phyloP scores from a whole-genome alignment of 257 asterid genomes.

The Echium plantagineum region DNA sequence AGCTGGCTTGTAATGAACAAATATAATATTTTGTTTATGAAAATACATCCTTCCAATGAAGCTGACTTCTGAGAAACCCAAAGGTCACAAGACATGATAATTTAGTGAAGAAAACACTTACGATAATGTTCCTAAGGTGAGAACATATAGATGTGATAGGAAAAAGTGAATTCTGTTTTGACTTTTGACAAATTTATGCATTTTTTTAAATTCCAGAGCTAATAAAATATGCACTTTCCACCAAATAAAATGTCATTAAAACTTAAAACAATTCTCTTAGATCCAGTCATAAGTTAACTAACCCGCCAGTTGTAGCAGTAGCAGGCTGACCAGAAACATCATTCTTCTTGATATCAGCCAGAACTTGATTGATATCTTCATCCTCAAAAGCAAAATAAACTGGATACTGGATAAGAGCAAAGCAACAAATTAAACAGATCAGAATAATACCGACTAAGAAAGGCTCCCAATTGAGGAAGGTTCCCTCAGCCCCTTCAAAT shows the following conservation, averaged over 20 bases:
- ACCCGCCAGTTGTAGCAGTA: constrained; percentile 94
- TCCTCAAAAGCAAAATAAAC: constrained; percentile 92
- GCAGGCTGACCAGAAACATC: constrained; percentile 92
- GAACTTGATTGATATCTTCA: constrained; percentile 53
- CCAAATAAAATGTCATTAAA: neutral
- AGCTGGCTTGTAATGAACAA: neutral
- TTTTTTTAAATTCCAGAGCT: neutral
- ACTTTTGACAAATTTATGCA: neutral
- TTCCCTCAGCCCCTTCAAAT: no score
- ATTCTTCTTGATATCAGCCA: constrained; percentile 72
- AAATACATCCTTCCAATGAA: no score
- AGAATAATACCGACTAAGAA: neutral
- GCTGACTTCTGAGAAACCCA: no score
- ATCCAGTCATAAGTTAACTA: constrained; percentile 19
- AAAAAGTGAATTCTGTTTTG: neutral
- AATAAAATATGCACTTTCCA: neutral
- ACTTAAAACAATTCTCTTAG: neutral
- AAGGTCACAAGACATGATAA: neutral
- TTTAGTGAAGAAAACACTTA: neutral
- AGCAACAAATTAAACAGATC: constrained; percentile 3
- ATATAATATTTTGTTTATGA: no score
- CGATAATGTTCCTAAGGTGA: neutral
- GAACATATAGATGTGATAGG: no score
- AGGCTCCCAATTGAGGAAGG: no score
- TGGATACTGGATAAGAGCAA: constrained; percentile 66